These are phyloP conservation scores for Eucalyptus cloeziana DNA, from an alignment of 345 rosid species.

Conservation along the genomic window DNA sequence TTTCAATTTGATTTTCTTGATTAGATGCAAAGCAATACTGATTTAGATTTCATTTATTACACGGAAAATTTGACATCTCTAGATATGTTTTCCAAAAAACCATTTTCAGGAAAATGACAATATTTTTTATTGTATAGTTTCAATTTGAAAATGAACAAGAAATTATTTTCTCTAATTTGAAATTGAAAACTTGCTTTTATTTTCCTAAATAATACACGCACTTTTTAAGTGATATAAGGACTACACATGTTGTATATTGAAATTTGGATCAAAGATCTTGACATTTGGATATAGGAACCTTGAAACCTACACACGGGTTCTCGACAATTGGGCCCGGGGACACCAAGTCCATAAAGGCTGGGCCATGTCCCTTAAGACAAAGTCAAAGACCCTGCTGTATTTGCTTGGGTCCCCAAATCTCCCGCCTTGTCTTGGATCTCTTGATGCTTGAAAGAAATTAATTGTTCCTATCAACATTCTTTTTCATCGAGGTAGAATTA, in stretches of 20 bases:
- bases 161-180: too few species aligned
- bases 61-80: too few species aligned
- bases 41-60: accelerated
- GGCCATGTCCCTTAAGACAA: not conserved
- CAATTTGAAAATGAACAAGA: accelerated
- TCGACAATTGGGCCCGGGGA: accelerated
- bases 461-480: not conserved
- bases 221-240: not conserved
- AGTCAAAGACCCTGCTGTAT: not conserved
- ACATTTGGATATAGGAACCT: not conserved
- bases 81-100: too few species aligned
- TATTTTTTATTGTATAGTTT: too few species aligned
- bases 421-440: too few species aligned
- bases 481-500: not conserved
- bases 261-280: not conserved
- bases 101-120: too few species aligned
- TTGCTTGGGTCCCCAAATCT: not conserved
- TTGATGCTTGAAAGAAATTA: not conserved
- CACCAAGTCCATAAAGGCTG: not conserved
- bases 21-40: too few species aligned
- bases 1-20: too few species aligned
- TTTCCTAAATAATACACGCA: not conserved
- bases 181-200: not conserved
- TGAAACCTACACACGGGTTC: accelerated
- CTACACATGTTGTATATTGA: accelerated